These are phyloP conservation scores for Kandelia obovata DNA, from an alignment of 345 rosid genomes.

Conservation along the genomic window DNA sequence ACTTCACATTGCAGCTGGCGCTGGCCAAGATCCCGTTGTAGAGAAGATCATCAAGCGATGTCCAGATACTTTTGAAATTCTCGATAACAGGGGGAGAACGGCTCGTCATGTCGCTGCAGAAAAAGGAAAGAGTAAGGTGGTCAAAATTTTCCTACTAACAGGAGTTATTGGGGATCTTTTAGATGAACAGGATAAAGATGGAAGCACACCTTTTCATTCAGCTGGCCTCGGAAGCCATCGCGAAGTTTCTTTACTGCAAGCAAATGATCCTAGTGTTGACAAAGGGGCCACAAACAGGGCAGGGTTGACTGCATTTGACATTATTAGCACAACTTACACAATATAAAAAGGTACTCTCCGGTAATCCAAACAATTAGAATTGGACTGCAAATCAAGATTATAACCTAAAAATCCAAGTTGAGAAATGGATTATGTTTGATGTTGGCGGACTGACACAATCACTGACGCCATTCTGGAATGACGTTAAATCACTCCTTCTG, in stretches of 20 bases:
- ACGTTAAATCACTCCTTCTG: too few species aligned
- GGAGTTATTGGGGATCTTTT: slow-evolving; percentile 18
- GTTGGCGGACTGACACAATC: too few species aligned
- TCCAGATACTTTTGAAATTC: slow-evolving; percentile 14
- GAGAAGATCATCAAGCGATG: slow-evolving; percentile 2
- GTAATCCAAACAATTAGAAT: background rate
- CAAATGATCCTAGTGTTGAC: slow-evolving; percentile 19
- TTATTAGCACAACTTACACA: slow-evolving; percentile 14
- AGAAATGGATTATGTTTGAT: too few species aligned
- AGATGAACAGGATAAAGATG: slow-evolving; percentile 30
- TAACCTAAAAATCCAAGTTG: too few species aligned
- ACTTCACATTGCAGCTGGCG: slow-evolving; percentile 27
- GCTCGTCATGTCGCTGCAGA: slow-evolving; percentile 38
- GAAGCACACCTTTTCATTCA: slow-evolving; percentile 45
- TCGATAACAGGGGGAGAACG: slow-evolving; percentile 22
- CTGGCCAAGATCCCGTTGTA: slow-evolving; percentile 17
- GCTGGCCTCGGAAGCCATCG: slow-evolving; percentile 27
- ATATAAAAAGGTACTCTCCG: background rate
- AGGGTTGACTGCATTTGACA: slow-evolving; percentile 28
- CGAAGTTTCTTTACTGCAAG: slow-evolving; percentile 15
- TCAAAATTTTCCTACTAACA: slow-evolving; percentile 18
- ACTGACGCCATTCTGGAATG: too few species aligned
- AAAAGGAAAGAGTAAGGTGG: slow-evolving; percentile 15
- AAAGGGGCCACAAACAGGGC: slow-evolving; percentile 28
- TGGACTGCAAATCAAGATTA: background rate